Base-by-base conservation (phyloP, 768 basidiomycete species). In the Termitomyces sp. region DNA sequence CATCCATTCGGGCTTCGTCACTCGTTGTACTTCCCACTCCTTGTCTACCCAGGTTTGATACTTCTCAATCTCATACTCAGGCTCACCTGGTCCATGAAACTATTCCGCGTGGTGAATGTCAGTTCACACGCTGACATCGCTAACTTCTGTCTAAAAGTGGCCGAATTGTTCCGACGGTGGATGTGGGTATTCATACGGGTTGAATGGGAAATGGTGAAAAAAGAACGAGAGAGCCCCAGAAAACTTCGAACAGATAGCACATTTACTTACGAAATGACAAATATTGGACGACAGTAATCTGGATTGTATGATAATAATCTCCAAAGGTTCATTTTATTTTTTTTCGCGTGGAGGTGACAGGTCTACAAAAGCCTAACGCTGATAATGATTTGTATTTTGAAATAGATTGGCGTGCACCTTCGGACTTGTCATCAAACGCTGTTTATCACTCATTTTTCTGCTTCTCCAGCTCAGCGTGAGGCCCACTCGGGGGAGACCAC, bases 131-230 rank as follows among this genome's bases (percentile, higher is more conserved):
- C 94, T 38, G 90, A 88, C 64, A 74, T 81, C 18, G 79, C 88
- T 20, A 91, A 96, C 43, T 97, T 98, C 73, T 83, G 88, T 79
- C 81, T 98, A 53, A 94, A 99, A 72, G 79, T 90, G 44, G 85
- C 94, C 33, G 97, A 98, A 73, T 73, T 99, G 32, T 68, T 93
- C 36, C 79, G 97, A 61, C 74, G 97, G 65, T 99, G 97, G 97
- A 81, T 98, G 76, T 99, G 97, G 97, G 94, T 97, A 28, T 98
- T 97, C 72, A 72, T 98, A 61, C 84, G 97, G 38, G 84, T 98
- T 43, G 97, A 99, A 73, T 99, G 96, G 97, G 96, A 98, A 73
- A 80, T 87, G 9, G 83, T 93, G 51, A 92, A 84, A 72, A 78
- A 74, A 63, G 64, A 67, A 33, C 69, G 70, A 43, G 74, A 75